These are phyloP conservation scores for Claviceps humidiphila DNA, from an alignment of 2,329 filamentous ascomycete species.

Conservation along the genomic window DNA sequence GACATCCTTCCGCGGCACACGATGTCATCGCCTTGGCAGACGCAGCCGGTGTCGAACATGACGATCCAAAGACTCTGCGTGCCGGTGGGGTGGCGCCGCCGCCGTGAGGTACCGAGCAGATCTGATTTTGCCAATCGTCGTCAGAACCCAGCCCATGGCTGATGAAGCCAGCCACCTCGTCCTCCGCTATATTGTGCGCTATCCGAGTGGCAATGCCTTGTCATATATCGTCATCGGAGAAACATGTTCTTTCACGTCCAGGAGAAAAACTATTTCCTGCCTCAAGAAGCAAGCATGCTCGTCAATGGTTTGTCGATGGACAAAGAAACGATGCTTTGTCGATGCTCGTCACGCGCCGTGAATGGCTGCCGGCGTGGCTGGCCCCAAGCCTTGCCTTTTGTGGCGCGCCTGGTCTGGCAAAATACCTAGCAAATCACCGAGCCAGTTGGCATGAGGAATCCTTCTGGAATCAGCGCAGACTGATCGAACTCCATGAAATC, in stretches of 20 bases:
- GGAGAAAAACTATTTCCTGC: background rate
- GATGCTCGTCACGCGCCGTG: background rate
- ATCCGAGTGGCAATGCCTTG: background rate
- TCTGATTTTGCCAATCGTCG: background rate
- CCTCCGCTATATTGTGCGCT: background rate
- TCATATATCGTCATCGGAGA: background rate
- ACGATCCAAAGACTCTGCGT: background rate
- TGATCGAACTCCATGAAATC: background rate
- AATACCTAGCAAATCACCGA: conserved; percentile 3
- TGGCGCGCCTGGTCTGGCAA: background rate
- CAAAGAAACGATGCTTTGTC: background rate
- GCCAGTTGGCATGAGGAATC: conserved; percentile 1
- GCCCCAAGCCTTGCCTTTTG: conserved; percentile 2
- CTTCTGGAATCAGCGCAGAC: conserved; percentile 6
- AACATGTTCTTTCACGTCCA: background rate
- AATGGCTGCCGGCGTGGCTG: background rate
- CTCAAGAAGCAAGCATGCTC: background rate
- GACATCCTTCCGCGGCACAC: background rate
- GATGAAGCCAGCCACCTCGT: background rate
- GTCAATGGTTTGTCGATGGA: too few relatives aligned
- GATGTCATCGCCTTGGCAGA: background rate
- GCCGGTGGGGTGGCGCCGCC: conserved; percentile 1
- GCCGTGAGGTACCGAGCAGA: background rate
- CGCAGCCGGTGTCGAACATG: background rate
- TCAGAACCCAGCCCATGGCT: background rate